Percentiles rank a stretch among this genome's conserved stretches.
These are phyloP conservation scores for Candida piceae DNA, from an alignment of 805 yeast species.

Conservation along the genomic window DNA sequence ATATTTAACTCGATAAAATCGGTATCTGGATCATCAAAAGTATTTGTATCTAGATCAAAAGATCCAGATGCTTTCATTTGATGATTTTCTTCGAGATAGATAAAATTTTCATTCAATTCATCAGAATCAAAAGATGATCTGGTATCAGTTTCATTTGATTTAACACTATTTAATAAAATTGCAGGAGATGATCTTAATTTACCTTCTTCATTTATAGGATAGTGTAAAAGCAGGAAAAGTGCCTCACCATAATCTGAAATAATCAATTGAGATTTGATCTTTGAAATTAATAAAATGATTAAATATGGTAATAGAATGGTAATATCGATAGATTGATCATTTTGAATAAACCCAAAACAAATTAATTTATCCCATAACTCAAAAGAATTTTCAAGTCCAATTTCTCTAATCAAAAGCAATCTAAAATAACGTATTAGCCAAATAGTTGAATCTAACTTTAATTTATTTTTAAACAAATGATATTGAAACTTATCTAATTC, in stretches of 20 bases:
- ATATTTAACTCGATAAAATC: constrained; percentile 9
- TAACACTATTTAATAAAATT: constrained; percentile 6
- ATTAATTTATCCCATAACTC: constrained; percentile 48
- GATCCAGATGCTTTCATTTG: no score
- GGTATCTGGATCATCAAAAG: no score
- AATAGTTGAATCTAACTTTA: constrained; percentile 45
- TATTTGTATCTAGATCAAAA: no score
- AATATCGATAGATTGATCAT: constrained; percentile 17
- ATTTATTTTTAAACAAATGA: constrained; percentile 38
- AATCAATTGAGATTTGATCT: constrained; percentile 38
- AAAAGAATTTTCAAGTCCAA: constrained; percentile 34
- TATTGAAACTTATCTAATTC: constrained; percentile 47
- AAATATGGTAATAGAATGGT: constrained; percentile 36
- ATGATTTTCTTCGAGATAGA: constrained; percentile 21
- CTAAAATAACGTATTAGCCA: constrained; percentile 53
- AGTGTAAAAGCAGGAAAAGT: constrained; percentile 43
- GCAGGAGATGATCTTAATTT: constrained; percentile 10
- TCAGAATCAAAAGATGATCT: not conserved
- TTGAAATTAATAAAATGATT: constrained; percentile 38
- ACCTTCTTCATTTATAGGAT: constrained; percentile 29
- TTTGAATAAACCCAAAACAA: constrained; percentile 22
- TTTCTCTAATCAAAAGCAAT: constrained; percentile 41
- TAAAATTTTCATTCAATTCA: constrained; percentile 16
- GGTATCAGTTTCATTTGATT: not conserved
- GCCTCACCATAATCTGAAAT: constrained; percentile 50